Conservation (phyloP, 2,329 filamentous ascomycete genomes). For the Aureobasidium sp. region DNA sequence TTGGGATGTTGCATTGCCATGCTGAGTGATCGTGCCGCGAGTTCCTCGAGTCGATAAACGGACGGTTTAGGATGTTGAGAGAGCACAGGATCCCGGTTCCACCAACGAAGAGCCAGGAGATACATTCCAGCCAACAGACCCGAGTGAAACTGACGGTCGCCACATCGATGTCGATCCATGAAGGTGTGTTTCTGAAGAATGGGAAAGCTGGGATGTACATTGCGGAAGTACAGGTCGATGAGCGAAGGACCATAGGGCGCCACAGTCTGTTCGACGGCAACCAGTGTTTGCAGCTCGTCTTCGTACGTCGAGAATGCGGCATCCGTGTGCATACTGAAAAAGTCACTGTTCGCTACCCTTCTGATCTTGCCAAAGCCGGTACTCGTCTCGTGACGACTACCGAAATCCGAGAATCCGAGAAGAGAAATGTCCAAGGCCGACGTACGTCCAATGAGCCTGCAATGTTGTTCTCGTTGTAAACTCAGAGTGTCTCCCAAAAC, state of each 20-base stretch:
- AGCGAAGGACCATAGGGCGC: constrained; percentile 68
- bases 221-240: constrained; percentile 73
- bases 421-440: constrained; percentile 79
- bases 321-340: constrained; percentile 74
- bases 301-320: constrained; percentile 64
- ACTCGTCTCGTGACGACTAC: constrained; percentile 73
- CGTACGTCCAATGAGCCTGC: constrained; percentile 75
- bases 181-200: constrained; percentile 78
- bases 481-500: constrained; percentile 50
- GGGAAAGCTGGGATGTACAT: constrained; percentile 74
- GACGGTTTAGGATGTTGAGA: constrained; percentile 61
- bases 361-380: constrained; percentile 57
- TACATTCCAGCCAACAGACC: constrained; percentile 74
- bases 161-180: constrained; percentile 67
- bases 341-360: constrained; percentile 70
- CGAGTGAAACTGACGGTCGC: constrained; percentile 67
- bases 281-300: constrained; percentile 60
- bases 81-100: constrained; percentile 65
- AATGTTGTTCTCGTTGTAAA: constrained; percentile 69
- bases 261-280: constrained; percentile 69
- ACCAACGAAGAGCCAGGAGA: constrained; percentile 81
- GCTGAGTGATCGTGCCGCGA: constrained; percentile 65
- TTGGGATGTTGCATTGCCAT: constrained; percentile 78
- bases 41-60: constrained; percentile 62
- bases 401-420: constrained; percentile 72